These are phyloP conservation scores for Lasiodiplodia sp. DNA, from an alignment of 2,329 filamentous ascomycete genomes.

Conservation along the genomic window DNA sequence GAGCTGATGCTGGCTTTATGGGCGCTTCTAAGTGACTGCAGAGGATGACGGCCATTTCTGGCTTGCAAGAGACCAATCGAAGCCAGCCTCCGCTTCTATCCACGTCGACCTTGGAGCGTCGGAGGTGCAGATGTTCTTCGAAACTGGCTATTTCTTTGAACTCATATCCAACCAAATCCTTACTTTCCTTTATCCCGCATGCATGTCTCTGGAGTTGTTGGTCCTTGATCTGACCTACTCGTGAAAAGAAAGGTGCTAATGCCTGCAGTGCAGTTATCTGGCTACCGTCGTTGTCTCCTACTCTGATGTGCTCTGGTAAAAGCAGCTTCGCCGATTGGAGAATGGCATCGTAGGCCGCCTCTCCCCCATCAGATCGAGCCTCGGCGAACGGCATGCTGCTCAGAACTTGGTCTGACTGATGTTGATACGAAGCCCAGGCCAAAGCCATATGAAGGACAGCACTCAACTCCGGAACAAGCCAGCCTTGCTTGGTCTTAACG, in stretches of 20 bases:
- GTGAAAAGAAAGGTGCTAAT: neutral
- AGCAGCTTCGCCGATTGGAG: neutral
- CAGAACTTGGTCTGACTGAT: neutral
- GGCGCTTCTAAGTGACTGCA: neutral
- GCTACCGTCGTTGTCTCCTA: neutral
- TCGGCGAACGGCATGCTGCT: conserved; percentile 3
- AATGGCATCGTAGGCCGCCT: neutral
- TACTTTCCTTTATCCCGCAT: neutral
- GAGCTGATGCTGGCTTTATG: neutral
- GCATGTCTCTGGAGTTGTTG: neutral
- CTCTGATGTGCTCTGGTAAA: neutral
- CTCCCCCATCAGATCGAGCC: neutral
- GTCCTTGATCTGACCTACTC: neutral
- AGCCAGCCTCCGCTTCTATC: neutral
- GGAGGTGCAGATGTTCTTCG: neutral
- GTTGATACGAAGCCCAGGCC: neutral
- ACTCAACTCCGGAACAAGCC: conserved; percentile 10
- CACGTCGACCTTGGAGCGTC: neutral
- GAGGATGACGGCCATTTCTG: neutral
- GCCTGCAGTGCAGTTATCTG: neutral
- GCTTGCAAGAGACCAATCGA: neutral
- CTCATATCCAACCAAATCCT: neutral
- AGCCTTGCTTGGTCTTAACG: neutral
- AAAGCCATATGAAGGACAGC: neutral
- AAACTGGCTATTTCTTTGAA: neutral